Evolutionary conservation across 176 grass and related monocot species (phyloP), one percentile per base, ranked within the genome.

Genomic region (Eleusine coracana): DNA sequence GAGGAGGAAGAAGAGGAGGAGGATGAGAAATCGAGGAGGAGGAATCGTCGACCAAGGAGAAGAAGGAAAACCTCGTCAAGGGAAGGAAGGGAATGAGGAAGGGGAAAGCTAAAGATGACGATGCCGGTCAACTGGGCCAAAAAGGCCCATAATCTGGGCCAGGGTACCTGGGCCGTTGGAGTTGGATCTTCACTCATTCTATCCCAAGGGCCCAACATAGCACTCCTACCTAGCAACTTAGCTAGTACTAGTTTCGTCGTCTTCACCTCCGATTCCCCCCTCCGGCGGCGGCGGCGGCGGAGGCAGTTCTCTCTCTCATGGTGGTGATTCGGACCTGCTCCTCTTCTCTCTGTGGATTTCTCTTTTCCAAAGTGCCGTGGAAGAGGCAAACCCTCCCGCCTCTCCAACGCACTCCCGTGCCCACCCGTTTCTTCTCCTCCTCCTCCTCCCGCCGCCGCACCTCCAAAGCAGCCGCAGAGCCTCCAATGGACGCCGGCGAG

Each of bases 401-500:
- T 49, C 42, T 80, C 41, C 41, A 63, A 23, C 70, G 10, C 23
- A 3, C 54, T 80, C 65, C 55, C 65, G 25, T 48, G 54, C 36
- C 44, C 44, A 67, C 55, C 36, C 71, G 72, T 45, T 66, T 71
- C 34, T 85, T 20, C 71, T 89, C 87, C 37, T 68, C 31, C 31
- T 34, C 31, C 31, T 34, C 84, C 71, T 88, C 90, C 14, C 44
- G 63, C 52, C 71, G 71, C 16, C 69, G 49, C 62, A 67, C 78
- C 46, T n/a, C 66, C 73, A 82, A 90, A 71, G 73, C 64, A 75
- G 45, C 86, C 12, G 77, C 73, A 3, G 71, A 87, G 41, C 50
- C 83, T 5, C 27, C 68, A 18, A 81, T 69, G 82, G 86, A 91
- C 62, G 75, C 52, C 49, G 87, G 80, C 4, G 82, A 88, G 50